Conservation (phyloP, 768 basidiomycete species). For the Tephrocybe sp. region DNA sequence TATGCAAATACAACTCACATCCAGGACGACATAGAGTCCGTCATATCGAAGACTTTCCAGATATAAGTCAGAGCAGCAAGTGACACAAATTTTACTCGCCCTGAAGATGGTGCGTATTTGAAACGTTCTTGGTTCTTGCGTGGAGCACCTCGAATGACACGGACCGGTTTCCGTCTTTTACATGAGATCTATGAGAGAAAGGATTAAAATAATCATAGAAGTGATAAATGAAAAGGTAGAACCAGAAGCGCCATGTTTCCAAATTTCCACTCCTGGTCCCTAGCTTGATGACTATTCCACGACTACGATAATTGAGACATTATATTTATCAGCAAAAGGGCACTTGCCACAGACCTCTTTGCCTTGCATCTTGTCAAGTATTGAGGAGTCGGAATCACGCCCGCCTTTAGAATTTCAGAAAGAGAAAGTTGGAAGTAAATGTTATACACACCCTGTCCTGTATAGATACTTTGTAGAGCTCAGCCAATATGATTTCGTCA, state of each 20-base stretch:
- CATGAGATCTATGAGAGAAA: slow-evolving; percentile 26
- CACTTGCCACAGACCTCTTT: slow-evolving; percentile 14
- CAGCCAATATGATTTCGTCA: not conserved
- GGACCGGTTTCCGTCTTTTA: slow-evolving; percentile 29
- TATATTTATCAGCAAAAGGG: not conserved
- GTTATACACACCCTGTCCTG: slow-evolving; percentile 19
- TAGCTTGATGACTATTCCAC: slow-evolving; percentile 35
- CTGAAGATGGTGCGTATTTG: slow-evolving; percentile 23
- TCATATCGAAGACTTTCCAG: slow-evolving; percentile 24
- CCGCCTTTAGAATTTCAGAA: slow-evolving; percentile 17
- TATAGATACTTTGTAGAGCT: slow-evolving; percentile 17
- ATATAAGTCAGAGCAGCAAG: not conserved
- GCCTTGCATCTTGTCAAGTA: slow-evolving; percentile 12
- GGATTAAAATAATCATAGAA: not conserved
- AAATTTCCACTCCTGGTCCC: slow-evolving; percentile 23
- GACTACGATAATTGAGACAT: not conserved
- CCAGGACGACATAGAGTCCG: slow-evolving; percentile 23
- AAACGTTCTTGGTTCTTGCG: slow-evolving; percentile 1
- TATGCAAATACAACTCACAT: slow-evolving; percentile 4
- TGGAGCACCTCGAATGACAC: slow-evolving; percentile 35
- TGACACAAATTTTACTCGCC: slow-evolving; percentile 14
- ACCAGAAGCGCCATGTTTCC: slow-evolving; percentile 24
- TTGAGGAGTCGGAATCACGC: slow-evolving; percentile 10
- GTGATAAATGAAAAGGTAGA: not conserved
- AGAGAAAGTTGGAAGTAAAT: not conserved